These are phyloP conservation scores for Shiraia bambusicola DNA, from an alignment of 2,329 filamentous ascomycete genomes.

Conservation along the genomic window DNA sequence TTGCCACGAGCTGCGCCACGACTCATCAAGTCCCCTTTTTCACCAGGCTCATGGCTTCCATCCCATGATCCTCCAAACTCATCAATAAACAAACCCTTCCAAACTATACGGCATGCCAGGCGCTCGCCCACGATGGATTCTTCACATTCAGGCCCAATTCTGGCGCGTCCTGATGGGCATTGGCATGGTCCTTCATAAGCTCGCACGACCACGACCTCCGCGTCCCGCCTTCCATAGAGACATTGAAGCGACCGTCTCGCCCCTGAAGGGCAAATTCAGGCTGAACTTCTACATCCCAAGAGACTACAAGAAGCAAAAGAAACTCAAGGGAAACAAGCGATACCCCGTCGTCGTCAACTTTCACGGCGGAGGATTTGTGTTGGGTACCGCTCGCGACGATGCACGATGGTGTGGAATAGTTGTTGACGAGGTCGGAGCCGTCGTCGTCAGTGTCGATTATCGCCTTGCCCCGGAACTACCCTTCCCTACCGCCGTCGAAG, in stretches of 20 bases:
- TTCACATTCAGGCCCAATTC: conserved; percentile 63
- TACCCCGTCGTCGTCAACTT: conserved; percentile 65
- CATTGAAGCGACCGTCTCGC: conserved; percentile 54
- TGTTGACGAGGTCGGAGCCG: conserved; percentile 57
- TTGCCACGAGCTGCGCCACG: conserved; percentile 16
- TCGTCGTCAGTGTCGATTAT: conserved; percentile 64
- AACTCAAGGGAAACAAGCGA: conserved; percentile 45
- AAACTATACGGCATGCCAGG: conserved; percentile 21
- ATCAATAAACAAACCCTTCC: not conserved
- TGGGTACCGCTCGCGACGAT: conserved; percentile 62
- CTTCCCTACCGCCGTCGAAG: conserved; percentile 65
- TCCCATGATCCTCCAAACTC: conserved; percentile 2
- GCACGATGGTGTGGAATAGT: conserved; percentile 60
- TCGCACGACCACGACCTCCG: conserved; percentile 62
- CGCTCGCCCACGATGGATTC: conserved; percentile 56
- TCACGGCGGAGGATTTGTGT: conserved; percentile 64
- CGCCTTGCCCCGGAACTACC: conserved; percentile 62
- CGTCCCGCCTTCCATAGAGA: conserved; percentile 60
- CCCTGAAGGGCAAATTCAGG: conserved; percentile 49
- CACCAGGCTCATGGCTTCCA: conserved; percentile 8
- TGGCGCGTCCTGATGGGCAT: conserved; percentile 69
- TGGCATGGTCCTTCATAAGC: conserved; percentile 67
- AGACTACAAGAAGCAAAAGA: conserved; percentile 49
- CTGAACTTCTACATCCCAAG: conserved; percentile 64
- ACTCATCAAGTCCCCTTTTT: conserved; percentile 8